Evolutionary conservation across 1,284 basidiomycete species (phyloP), one percentile per base, ranked within the genome.

Genomic region (Phlebopus sp.): DNA sequence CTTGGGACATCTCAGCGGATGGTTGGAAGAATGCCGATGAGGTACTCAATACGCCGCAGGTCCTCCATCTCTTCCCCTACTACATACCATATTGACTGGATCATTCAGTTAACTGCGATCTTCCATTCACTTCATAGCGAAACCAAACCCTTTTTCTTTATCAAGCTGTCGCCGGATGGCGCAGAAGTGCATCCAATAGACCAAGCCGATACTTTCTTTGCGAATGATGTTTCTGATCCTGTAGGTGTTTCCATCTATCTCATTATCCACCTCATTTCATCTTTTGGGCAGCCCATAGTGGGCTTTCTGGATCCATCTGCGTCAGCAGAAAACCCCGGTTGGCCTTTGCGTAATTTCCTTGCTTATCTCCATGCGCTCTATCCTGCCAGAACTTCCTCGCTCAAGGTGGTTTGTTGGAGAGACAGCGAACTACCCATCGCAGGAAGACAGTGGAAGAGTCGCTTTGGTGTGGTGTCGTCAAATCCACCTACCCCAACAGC

Each of bases 321-420:
- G 0, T 74, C 81, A 31, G 72, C 82, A 0, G 66, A 78, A 1
- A 86, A 89, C 52, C 92, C 93, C 0, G 96, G 96, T 15, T 99
- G 97, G 96, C 91, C 92, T 0, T 75, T 98, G 5, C 86, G 96
- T 35, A 99, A 98, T 60, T 76, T 96, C 35, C 83, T 99, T 11
- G 82, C 88, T 23, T 93, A 87, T 68, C 80, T 97, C 14, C 74
- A 77, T 19, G 71, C 74, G 6, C 68, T 77, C 10, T 75, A 86
- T 55, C 76, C 76, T 0, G 64, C 79, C 14, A 67, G 68, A 4
- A 71, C 77, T 0, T 61, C 74, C 0, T 69, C 70, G 0, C 49
- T 95, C n/a, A 78, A 77, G 11, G 72, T 93, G 4, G 72, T 94
- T 17, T 85, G 88, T 55, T 90, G 92, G 79, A 76, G 90, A 19